Evolutionary conservation across 306 rosid genomes (phyloP), one percentile per base, ranked within the genome.

Genomic region (Dalbergia cochinchinensis): DNA sequence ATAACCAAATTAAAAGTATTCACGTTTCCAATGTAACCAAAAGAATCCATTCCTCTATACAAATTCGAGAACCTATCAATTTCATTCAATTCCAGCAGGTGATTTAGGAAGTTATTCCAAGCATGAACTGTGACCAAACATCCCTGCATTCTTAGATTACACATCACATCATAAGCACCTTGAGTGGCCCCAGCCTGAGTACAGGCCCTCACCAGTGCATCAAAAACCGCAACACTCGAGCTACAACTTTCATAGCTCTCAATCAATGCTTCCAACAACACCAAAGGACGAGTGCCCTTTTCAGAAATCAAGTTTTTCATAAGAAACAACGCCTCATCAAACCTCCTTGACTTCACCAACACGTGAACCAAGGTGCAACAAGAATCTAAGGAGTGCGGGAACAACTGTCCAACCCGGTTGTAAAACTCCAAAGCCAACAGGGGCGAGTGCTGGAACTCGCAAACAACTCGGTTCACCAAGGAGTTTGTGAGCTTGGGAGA

Each of bases 141-240:
- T 11, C 88, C 86, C n/a, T 42, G 72, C 26, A 5, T 14, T 48
- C 83, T 87, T 64, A 86, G 78, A 78, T 80, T 80, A 39, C 14
- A 70, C 5, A 87, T 85, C 22, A 90, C 94, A 15, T 67, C 85
- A 78, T 82, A 87, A 71, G 90, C 94, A 82, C 85, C 83, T 54
- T 89, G 82, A 14, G 81, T 79, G 9, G 35, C 78, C 73, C 90
- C 88, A 15, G 42, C 75, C 78, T 39, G 88, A 74, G 87, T 66
- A 63, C 91, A 87, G 58, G 88, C 79, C 85, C 91, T 84, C 55
- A 90, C 90, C 85, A 87, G 47, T 22, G 94, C 79, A 87, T 90
- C 91, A 77, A 85, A 90, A 51, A 86, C 90, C 0, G 86, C 88
- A 3, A 62, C 41, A 72, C 85, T 85, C n/a, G 89, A 78, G 48